Conservation (phyloP, 2,329 filamentous ascomycete species). For the Ambrosiella xylebori region DNA sequence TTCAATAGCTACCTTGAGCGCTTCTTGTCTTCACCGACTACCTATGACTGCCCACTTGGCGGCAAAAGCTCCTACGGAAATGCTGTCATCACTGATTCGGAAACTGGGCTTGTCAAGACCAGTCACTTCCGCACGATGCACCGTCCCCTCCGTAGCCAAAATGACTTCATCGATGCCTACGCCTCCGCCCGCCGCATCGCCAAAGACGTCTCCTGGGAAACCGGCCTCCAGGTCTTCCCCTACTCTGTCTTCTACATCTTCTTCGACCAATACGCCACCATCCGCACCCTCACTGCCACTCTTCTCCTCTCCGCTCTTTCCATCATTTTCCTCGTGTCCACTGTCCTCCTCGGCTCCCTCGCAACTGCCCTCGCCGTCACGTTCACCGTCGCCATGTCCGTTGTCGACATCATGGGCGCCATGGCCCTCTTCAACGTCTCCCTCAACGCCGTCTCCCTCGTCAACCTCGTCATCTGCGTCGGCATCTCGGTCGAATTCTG, state of each 20-base stretch:
- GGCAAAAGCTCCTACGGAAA: constrained; percentile 76
- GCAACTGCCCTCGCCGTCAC: constrained; percentile 70
- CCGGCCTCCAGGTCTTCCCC: constrained; percentile 73
- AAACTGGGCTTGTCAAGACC: constrained; percentile 51
- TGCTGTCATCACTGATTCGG: constrained; percentile 60
- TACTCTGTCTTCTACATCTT: constrained; percentile 98
- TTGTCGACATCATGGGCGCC: constrained; percentile 83
- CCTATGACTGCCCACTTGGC: constrained; percentile 69
- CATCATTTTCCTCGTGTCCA: constrained; percentile 69
- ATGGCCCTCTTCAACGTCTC: constrained; percentile 84
- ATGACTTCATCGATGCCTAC: constrained; percentile 87
- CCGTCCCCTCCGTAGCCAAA: constrained; percentile 68
- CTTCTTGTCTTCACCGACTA: constrained; percentile 67
- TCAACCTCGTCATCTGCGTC: constrained; percentile 93
- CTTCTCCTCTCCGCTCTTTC: constrained; percentile 69
- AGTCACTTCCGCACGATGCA: constrained; percentile 88
- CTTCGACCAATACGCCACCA: constrained; percentile 89
- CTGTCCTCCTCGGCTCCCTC: constrained; percentile 66
- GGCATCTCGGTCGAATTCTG: constrained; percentile 96
- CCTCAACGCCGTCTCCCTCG: constrained; percentile 84
- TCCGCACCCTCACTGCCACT: constrained; percentile 60
- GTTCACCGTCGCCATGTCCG: constrained; percentile 76
- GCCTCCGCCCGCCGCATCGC: constrained; percentile 78
- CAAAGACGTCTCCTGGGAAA: constrained; percentile 50
- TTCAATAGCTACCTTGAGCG: constrained; percentile 73